Evolutionary conservation across 306 rosid species (phyloP).

Genomic region (Hippophae gyantsensis): DNA sequence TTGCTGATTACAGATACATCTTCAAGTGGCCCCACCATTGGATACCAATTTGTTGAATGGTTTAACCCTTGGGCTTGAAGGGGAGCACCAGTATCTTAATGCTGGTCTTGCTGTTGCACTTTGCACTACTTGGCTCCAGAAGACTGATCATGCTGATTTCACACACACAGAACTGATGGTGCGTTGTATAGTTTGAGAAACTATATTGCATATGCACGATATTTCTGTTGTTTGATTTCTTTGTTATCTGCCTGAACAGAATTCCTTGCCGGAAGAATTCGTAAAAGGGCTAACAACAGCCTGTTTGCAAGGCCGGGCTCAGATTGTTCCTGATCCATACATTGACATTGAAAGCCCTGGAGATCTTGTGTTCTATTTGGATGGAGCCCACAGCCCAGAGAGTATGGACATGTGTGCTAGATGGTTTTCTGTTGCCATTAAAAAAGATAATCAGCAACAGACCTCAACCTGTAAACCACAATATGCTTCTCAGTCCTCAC

Average conservation of each 20-base stretch:
- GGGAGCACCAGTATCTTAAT: slow-evolving; percentile 86
- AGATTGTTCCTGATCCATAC: slow-evolving; percentile 57
- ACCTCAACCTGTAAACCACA: slow-evolving; percentile 27
- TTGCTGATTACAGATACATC: slow-evolving; percentile 50
- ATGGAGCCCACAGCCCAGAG: slow-evolving; percentile 98
- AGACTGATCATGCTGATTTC: slow-evolving; percentile 49
- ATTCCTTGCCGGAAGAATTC: slow-evolving; percentile 67
- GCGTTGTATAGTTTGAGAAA: slow-evolving; percentile 29
- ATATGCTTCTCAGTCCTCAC: slow-evolving; percentile 30
- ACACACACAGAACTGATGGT: slow-evolving; percentile 39
- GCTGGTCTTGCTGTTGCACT: slow-evolving; percentile 89
- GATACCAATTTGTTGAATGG: slow-evolving; percentile 61
- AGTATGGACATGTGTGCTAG: slow-evolving; percentile 79
- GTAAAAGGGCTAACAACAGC: slow-evolving; percentile 66
- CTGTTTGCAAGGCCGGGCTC: slow-evolving; percentile 92
- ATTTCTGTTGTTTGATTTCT: slow-evolving; percentile 20
- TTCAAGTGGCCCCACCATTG: slow-evolving; percentile 52
- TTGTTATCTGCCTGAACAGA: slow-evolving; percentile 28
- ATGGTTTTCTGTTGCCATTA: slow-evolving; percentile 71
- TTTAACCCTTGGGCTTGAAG: slow-evolving; percentile 78
- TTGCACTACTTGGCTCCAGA: slow-evolving; percentile 80
- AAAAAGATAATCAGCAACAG: slow-evolving; percentile 36
- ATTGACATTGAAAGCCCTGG: slow-evolving; percentile 34
- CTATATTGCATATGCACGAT: slow-evolving; percentile 10
- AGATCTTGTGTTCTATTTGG: slow-evolving; percentile 71